These are phyloP conservation scores for Tulasnella sp. DNA, from an alignment of 768 basidiomycete genomes.

Conservation along the genomic window DNA sequence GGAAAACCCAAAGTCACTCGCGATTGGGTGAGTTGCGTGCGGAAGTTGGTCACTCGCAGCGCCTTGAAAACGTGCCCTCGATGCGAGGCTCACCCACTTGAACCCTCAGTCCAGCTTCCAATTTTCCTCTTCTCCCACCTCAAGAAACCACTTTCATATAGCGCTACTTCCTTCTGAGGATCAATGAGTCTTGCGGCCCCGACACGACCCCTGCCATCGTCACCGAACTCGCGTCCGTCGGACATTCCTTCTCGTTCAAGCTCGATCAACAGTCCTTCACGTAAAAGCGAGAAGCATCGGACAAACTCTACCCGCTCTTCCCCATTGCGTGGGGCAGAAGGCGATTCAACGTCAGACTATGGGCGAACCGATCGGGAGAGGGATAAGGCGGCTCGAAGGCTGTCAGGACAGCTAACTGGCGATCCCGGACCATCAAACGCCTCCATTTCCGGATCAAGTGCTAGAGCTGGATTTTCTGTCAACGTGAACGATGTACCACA, in stretches of 20 bases:
- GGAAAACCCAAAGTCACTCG: not conserved
- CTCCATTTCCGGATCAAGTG: not conserved
- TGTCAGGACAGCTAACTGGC: constrained; percentile 8
- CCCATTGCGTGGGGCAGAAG: not conserved
- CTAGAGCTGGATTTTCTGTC: not conserved
- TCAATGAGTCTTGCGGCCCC: constrained; percentile 27
- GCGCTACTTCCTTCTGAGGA: constrained; percentile 4
- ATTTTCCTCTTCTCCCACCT: constrained; percentile 3
- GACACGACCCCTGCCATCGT: constrained; percentile 25
- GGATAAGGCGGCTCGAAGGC: constrained; percentile 8
- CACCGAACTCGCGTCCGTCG: constrained; percentile 15
- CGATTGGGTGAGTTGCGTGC: constrained; percentile 7
- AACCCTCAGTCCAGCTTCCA: constrained; percentile 6
- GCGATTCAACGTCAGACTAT: not conserved
- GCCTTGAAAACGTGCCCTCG: not conserved
- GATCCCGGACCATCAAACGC: not conserved
- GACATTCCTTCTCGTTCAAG: constrained; percentile 15
- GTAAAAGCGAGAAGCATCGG: constrained; percentile 12
- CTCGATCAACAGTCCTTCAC: constrained; percentile 8
- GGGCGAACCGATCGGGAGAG: not conserved
- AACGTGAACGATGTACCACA: constrained; percentile 2
- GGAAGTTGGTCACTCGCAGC: constrained; percentile 8
- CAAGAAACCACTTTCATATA: not conserved
- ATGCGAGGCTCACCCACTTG: constrained; percentile 9
- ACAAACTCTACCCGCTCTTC: constrained; percentile 11